Percentiles rank a stretch among this genome's conserved stretches.
phyloP scores from a whole-genome alignment of 2,329 filamentous ascomycete species.

The Alternaria sp. region DNA sequence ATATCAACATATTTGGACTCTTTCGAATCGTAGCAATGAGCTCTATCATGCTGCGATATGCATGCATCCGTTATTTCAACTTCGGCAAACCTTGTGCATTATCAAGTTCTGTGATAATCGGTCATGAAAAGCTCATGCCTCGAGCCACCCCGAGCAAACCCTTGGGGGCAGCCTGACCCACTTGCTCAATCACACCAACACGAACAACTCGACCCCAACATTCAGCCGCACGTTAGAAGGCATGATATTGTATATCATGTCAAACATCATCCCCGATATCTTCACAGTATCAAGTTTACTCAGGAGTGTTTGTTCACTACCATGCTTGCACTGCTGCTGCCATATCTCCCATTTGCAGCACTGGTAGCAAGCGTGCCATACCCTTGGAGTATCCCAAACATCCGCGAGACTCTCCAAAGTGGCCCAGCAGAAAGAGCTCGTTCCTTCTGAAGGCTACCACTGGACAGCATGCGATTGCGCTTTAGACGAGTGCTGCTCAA shows the following conservation, averaged over 20 bases:
- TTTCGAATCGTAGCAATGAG: slow-evolving; percentile 59
- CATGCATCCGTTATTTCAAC: slow-evolving; percentile 10
- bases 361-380: not conserved
- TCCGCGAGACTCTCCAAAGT: not conserved
- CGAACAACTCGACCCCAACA: slow-evolving; percentile 18
- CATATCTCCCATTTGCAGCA: not conserved
- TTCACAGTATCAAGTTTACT: slow-evolving; percentile 17
- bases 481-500: not conserved
- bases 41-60: slow-evolving; percentile 17
- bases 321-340: not conserved
- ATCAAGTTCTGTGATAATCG: slow-evolving; percentile 16
- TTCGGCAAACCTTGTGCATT: slow-evolving; percentile 7
- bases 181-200: slow-evolving; percentile 25
- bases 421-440: not conserved
- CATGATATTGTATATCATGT: slow-evolving; percentile 4
- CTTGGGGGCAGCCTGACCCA: slow-evolving; percentile 39
- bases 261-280: not conserved
- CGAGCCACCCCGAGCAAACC: slow-evolving; percentile 37
- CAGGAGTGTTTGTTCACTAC: not conserved
- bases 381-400: not conserved
- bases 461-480: not conserved
- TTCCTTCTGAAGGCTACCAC: no score
- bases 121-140: slow-evolving; percentile 29
- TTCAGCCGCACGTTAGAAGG: slow-evolving; percentile 13
- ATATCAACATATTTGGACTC: slow-evolving; percentile 68